A percentile compares a stretch with the other conserved stretches of the same genome.
Evolutionary conservation across 345 rosid species (phyloP).

Genomic region (Pseudoturritis turrita): DNA sequence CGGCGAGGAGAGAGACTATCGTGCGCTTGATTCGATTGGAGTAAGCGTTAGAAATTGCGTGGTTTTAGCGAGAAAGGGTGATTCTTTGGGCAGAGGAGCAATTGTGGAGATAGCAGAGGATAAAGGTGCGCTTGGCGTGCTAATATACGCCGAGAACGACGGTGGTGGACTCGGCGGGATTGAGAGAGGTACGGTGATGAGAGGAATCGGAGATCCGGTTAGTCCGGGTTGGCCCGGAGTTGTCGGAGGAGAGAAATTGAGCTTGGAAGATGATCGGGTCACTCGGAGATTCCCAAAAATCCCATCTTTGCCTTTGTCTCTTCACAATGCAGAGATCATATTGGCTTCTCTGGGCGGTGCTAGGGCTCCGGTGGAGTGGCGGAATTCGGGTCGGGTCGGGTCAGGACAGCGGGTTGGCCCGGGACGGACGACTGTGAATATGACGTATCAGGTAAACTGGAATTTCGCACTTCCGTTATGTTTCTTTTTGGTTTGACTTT

Average conservation of each 20-base stretch:
- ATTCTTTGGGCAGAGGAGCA: conserved; percentile 51
- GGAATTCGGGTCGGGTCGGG: conserved; percentile 36
- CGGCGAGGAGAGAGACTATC: conserved; percentile 76
- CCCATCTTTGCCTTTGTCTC: conserved; percentile 76
- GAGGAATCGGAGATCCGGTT: conserved; percentile 88
- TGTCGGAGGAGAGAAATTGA: conserved; percentile 66
- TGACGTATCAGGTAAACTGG: conserved; percentile 63
- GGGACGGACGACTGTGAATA: conserved; percentile 60
- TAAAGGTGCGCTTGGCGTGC: conserved; percentile 72
- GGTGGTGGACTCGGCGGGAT: conserved; percentile 53
- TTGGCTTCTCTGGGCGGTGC: conserved; percentile 60
- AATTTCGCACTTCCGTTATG: conserved; percentile 4
- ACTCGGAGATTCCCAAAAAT: conserved; percentile 60
- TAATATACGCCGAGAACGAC: conserved; percentile 60
- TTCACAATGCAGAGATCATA: conserved; percentile 58
- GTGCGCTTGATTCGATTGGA: conserved; percentile 49
- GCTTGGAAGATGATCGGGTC: conserved; percentile 52
- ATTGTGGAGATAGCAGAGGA: conserved; percentile 60
- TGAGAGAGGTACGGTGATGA: conserved; percentile 95
- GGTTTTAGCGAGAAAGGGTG: conserved; percentile 64
- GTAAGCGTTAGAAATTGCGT: conserved; percentile 59
- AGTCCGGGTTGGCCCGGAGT: conserved; percentile 90
- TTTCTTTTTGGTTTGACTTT: conserved; percentile 4
- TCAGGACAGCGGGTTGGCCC: conserved; percentile 55
- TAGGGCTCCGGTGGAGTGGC: conserved; percentile 57